Conservation (phyloP, 768 basidiomycete species). For the Leucocoprinus sp. region DNA sequence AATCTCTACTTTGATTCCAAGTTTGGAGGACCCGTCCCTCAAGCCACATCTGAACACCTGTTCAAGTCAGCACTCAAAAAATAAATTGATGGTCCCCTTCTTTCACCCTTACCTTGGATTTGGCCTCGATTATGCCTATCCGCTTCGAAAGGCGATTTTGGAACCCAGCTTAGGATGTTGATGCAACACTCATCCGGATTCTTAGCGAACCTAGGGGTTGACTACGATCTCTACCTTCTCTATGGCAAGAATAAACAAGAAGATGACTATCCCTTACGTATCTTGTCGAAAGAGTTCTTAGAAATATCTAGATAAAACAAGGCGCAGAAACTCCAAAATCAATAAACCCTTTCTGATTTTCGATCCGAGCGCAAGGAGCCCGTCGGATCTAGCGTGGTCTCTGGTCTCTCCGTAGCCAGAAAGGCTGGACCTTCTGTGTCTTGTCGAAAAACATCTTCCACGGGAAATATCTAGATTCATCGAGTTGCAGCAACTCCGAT, state of each 20-base stretch:
- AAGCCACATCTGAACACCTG: constrained; percentile 4
- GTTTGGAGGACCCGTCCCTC: not conserved
- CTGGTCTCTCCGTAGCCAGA: no score
- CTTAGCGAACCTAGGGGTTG: no score
- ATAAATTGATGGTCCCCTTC: not conserved
- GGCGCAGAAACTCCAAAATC: not conserved
- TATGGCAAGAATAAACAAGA: not conserved
- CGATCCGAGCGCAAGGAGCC: no score
- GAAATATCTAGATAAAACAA: not conserved
- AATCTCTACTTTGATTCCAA: constrained; percentile 25
- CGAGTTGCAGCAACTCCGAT: no score
- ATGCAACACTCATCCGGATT: constrained; percentile 3
- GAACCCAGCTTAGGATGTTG: constrained; percentile 7
- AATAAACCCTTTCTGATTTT: not conserved
- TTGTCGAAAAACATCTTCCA: no score
- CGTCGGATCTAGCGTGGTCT: no score
- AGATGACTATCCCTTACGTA: no score
- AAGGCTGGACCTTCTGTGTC: no score
- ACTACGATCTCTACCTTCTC: no score
- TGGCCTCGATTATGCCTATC: constrained; percentile 13
- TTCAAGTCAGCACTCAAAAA: constrained; percentile 6
- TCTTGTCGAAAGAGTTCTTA: no score
- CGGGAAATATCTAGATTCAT: no score
- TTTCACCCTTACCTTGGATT: constrained; percentile 15
- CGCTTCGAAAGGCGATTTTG: not conserved